Base-by-base conservation (phyloP, 306 rosid species). In the Rosa chinensis region DNA sequence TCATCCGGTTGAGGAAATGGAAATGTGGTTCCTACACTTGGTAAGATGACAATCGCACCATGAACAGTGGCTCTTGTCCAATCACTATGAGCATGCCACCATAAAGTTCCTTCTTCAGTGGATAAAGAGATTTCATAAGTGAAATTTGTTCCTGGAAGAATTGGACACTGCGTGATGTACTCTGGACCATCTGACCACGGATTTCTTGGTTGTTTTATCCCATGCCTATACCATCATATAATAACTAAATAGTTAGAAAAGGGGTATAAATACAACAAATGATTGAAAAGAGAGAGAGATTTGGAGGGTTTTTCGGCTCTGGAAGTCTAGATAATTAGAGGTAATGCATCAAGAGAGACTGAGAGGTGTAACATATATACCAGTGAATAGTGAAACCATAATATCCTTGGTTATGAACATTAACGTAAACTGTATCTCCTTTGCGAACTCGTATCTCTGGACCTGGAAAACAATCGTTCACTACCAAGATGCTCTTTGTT, bases 101-200 rank as follows among this genome's bases (percentile, higher is more conserved):
- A 67, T 37, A 67, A 1, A 10, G 93, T 89, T 40, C 90, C 91
- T 84, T 84, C 91, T 62, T 86, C 91, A 2, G 13, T 49, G 0
- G 88, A 82, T 66, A 89, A 80, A 2, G 72, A 61, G 12, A 89
- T 74, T 66, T 73, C 86, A 11, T 87, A 86, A 1, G 77, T 80
- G 75, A 87, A 89, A 37, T 61, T 82, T 5, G 44, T 59, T 21
- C 91, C 88, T 0, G 87, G 85, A 77, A 50, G 66, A 21, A 90
- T 86, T 0, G 94, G 90, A 35, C 91, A 86, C 44, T 88, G 94
- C 1, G 94, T 90, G 5, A 90, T 42, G 11, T 64, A 86, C 69
- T 84, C 89, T 1, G 91, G 91, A 0, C 94, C 94, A 81, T 90
- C 94, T 1, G 94, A 82, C 94, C 94, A 90, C 35, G 94, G 90